Evolutionary conservation across 2,329 filamentous ascomycete genomes (phyloP), one percentile per base, ranked within the genome.

Genomic region (Monilinia vaccinii-corymbosi): DNA sequence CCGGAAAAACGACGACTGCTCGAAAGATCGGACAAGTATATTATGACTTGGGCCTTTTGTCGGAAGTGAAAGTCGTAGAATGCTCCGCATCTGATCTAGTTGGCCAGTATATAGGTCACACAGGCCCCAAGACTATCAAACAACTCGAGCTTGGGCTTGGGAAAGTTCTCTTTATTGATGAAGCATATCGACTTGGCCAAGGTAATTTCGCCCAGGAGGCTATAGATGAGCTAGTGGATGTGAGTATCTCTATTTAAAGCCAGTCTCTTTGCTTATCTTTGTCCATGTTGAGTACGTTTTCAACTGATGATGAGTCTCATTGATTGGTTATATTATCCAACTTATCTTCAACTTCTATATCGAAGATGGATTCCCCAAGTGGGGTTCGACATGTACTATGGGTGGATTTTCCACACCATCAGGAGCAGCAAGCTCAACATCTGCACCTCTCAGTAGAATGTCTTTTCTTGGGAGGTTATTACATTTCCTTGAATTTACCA

Each of bases 21-120:
- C 75, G 79, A n/a, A 87, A 85, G 62, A 88, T 92, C 79, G 88
- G 88, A 4, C 81, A 89, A 63, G 76, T 92, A 0, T 92, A 83
- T 67, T 91, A 89, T 67, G 84, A 91, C 65, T 82, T 91, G 78
- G 87, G 87, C 0, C 81, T 91, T 38, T 73, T 92, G 0, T 73
- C 81, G 0, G 76, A 75, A 0, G 78, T 77, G 0, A 80, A 85
- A 31, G 84, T 91, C 0, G 70, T 84, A 0, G 85, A 90, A 58
- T 81, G 78, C 49, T 91, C 88, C 0, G 84, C 85, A 0, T 82
- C 83, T 0, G 86, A 91, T 38, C 70, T 92, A 0, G 77, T 92
- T 0, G 88, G 83, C 0, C 75, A 87, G 62, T 91, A 83, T 62
- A 66, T 89, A 0, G 88, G 88, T 0, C 85, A 89, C 0, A 90